Base-by-base conservation (phyloP, 345 rosid species). In the Camelina laxa region DNA sequence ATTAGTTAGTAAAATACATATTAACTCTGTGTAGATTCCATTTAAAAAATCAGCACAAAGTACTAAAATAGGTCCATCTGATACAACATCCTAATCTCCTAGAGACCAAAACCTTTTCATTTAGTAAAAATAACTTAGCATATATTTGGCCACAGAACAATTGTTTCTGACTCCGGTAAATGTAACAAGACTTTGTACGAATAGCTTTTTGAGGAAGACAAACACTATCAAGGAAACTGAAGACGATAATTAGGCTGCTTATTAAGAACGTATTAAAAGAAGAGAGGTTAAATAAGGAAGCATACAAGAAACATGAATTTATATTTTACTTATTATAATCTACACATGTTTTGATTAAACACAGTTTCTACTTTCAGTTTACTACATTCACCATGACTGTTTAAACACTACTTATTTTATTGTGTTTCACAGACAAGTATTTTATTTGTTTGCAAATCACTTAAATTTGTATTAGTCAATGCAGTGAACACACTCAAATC, bases 241-340 rank as follows among this genome's bases (percentile, higher is more conserved):
- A 69, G 36, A 38, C 21, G 59, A 36, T 65, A 45, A 65, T 11
- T 55, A 45, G 24, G 60, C 35, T 5, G 33, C 59, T 48, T 41
- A 33, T 24, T 17, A 67, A 41, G 33, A 21, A 42, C 10, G 21
- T 17, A 60, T 60, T 61, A n/a, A 35, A 70, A 38, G 22, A 59
- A 49, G 60, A 38, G 42, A 9, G n/a, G 51, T 65, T 44, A 22
- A 70, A 35, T 47, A 55, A 24, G 62, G 38, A 70, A 75, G 68
- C 94, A 15, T 91, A 91, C 97, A 91, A 70, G 85, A 89, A 86
- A 2, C 95, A 22, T 22, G 24, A 1, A 22, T 22, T 22, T 22
- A 22, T 22, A 22, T 22, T 22, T 22, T 22, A 1, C 24, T 22
- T 22, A 22, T 22, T 22, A 3, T 22, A 22, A 22, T 22, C 24